These are phyloP conservation scores for Candida sakaeoensis DNA, from an alignment of 805 yeast genomes.

Conservation along the genomic window DNA sequence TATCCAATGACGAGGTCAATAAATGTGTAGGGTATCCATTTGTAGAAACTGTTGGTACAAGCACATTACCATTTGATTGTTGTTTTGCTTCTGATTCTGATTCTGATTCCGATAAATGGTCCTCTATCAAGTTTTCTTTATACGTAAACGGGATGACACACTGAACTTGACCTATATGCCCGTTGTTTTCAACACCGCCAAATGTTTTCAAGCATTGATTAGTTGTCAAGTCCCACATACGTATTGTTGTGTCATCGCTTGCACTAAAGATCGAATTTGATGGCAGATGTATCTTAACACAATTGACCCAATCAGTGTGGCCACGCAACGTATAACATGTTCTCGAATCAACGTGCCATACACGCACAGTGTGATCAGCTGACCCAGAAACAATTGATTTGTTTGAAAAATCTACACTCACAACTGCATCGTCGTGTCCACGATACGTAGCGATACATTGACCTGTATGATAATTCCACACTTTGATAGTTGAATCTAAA, in stretches of 20 bases:
- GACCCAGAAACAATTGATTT: constrained; percentile 89
- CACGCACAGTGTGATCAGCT: constrained; percentile 87
- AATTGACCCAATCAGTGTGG: constrained; percentile 88
- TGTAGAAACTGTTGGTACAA: constrained; percentile 17
- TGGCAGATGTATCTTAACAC: constrained; percentile 79
- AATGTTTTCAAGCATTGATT: constrained; percentile 77
- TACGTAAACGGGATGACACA: constrained; percentile 82
- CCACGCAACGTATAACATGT: constrained; percentile 92
- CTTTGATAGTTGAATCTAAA: constrained; percentile 83
- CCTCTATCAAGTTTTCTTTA: constrained; percentile 55
- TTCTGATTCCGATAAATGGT: constrained; percentile 17
- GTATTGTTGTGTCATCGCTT: constrained; percentile 85
- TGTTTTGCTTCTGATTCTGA: neutral
- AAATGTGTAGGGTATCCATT: constrained; percentile 71
- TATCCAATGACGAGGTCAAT: constrained; percentile 83
- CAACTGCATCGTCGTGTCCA: constrained; percentile 86
- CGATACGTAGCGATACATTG: constrained; percentile 90
- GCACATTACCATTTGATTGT: constrained; percentile 4
- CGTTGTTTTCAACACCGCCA: constrained; percentile 68
- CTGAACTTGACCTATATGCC: constrained; percentile 94
- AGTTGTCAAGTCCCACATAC: constrained; percentile 90
- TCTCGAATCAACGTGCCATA: constrained; percentile 94
- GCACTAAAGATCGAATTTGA: constrained; percentile 81
- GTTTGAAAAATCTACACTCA: constrained; percentile 74
- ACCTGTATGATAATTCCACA: constrained; percentile 95